Base-by-base conservation (phyloP, 2,329 filamentous ascomycete species). In the Aspergillus carbonarius region DNA sequence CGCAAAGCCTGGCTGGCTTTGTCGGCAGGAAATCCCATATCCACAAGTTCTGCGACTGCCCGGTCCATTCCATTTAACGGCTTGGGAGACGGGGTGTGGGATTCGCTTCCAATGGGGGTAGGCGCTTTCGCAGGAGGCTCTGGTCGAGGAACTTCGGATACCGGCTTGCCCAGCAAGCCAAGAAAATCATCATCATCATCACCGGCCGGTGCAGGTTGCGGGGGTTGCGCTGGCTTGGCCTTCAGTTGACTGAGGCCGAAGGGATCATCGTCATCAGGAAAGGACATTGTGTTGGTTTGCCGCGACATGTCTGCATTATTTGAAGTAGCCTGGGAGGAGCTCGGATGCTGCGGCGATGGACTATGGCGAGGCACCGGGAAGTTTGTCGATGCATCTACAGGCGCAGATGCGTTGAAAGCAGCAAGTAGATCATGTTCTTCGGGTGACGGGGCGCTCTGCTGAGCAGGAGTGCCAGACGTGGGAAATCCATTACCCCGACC, bases 1-100 rank as follows among this genome's bases (percentile, higher is more conserved):
- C 87, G 86, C 40, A 99, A 77, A 5, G 92, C 95, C 62, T 88
- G 82, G 55, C 85, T 84, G n/a, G 95, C 89, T 68, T 92, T 92
- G 59, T 96, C 91, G 0, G 87, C 83, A 0, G 91, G 87, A 67
- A 99, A 99, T 0, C 95, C 95, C 85, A 98, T 98, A 65, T 97
- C 93, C 3, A 97, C 87, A 25, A 99, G 79, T 72, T 98, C 92
- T 9, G 91, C 91, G 25, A 98, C 85, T 9, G 92, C 91, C 65
- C 85, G 86, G 69, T 96, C 92, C 58, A 89, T 87, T 1, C 85
- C 86, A 66, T 78, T 79, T 2, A 67, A 67, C 2, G 74, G 68
- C 49, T 66, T 70, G 2, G 68, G 67, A 20, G 68, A 65, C 39
- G 59, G 57, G 50, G 59, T 46, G 20, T 54, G 57, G 15, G 61